These are phyloP conservation scores for Talaromyces sp. DNA, from an alignment of 2,329 filamentous ascomycete species.

Conservation along the genomic window DNA sequence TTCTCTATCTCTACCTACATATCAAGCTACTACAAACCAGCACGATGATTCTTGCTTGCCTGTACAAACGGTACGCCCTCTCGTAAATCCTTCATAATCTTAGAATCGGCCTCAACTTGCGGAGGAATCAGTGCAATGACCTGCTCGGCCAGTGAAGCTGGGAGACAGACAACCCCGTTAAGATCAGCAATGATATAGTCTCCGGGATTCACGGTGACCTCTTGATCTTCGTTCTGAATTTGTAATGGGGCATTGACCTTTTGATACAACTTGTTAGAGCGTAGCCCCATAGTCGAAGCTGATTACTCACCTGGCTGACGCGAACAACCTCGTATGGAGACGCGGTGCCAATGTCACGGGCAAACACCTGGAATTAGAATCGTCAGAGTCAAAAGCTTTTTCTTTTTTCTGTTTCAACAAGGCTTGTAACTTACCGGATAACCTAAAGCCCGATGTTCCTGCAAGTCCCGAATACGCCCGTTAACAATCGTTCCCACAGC, in stretches of 20 bases:
- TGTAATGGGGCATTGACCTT: conserved; percentile 32
- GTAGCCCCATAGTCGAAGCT: too few species aligned
- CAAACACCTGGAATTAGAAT: too few species aligned
- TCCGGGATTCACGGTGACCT: conserved; percentile 28
- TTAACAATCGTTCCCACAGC: conserved; percentile 36
- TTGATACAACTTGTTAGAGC: too few species aligned
- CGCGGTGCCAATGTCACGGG: too few species aligned
- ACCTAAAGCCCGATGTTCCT: conserved; percentile 27
- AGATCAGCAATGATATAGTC: conserved; percentile 33
- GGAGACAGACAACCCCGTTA: conserved; percentile 20
- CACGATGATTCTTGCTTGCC: too few species aligned
- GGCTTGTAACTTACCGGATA: conserved; percentile 11
- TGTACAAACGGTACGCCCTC: too few species aligned
- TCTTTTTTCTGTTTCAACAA: too few species aligned
- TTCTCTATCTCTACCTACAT: too few species aligned
- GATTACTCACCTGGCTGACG: too few species aligned
- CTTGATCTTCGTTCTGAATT: conserved; percentile 23
- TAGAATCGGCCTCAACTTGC: not conserved
- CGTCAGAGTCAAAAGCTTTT: too few species aligned
- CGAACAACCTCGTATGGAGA: too few species aligned
- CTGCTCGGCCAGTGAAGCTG: conserved; percentile 13
- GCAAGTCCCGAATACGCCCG: conserved; percentile 34
- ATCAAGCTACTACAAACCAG: too few species aligned
- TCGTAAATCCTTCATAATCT: not conserved
- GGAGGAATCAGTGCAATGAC: not conserved